phyloP scores from a whole-genome alignment of 1,139 yeast genomes.

The Sugiyamaella grinbergsii region DNA sequence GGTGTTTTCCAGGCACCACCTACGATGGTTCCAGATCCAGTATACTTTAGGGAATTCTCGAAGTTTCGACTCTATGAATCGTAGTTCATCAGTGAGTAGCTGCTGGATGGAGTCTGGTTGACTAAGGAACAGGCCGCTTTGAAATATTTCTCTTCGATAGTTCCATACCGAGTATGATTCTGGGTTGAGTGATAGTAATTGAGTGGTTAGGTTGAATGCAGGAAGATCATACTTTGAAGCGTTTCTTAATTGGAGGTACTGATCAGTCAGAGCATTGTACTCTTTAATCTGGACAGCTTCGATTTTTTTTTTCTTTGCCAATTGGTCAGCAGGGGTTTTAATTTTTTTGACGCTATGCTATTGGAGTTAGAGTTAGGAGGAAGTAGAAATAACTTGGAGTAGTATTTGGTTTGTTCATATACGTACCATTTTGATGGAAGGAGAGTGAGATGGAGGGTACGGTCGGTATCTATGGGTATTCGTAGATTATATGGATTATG shows the following conservation, averaged over 20 bases:
- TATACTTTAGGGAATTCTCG: conserved; percentile 81
- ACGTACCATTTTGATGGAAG: conserved; percentile 10
- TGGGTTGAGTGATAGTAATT: conserved; percentile 67
- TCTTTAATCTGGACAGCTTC: conserved; percentile 61
- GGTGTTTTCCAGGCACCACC: conserved; percentile 70
- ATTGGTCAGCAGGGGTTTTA: conserved; percentile 58
- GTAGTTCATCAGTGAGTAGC: conserved; percentile 60
- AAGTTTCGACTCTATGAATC: conserved; percentile 60
- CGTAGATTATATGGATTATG: too few relatives aligned
- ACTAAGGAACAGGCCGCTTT: conserved; percentile 40
- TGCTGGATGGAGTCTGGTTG: conserved; percentile 37
- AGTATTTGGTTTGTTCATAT: neutral
- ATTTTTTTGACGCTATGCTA: conserved; percentile 75
- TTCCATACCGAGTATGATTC: conserved; percentile 93
- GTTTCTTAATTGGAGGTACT: conserved; percentile 27
- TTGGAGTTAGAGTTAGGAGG: conserved; percentile 1
- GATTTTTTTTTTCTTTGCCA: conserved; percentile 42
- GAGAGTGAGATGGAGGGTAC: too few relatives aligned
- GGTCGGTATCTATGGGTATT: too few relatives aligned
- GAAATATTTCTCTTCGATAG: conserved; percentile 72
- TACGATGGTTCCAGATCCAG: conserved; percentile 95
- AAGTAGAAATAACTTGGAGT: neutral
- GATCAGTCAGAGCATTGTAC: conserved; percentile 53
- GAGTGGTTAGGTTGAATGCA: conserved; percentile 56
- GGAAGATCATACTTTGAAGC: conserved; percentile 43